Base-by-base conservation (phyloP, 345 rosid genomes). In the Raphanus sativus region DNA sequence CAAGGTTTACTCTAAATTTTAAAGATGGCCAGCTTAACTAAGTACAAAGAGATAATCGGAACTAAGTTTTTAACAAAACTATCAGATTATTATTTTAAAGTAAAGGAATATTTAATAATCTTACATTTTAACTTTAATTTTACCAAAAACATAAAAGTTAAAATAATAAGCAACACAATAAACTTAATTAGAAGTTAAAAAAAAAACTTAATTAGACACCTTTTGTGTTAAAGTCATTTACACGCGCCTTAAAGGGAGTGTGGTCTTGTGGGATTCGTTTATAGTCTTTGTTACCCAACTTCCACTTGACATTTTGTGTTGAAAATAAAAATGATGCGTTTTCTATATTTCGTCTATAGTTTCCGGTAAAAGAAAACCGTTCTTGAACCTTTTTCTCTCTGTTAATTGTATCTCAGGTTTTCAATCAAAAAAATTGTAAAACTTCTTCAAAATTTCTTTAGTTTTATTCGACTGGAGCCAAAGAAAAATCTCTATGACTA, bases 251-350 rank as follows among this genome's bases (percentile, higher is more conserved):
- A 10, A 58, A 65, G 67, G 4, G 55, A 2, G 55, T 71, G 15
- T 71, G 15, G 54, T 16, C 6, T 45, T 45, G 54, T 50, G 63
- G 9, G 69, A 72, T 71, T 77, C 71, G 28, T 42, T 65, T 56
- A 0, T n/a, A 10, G 15, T 48, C 25, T 72, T 16, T 72, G 64
- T 60, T 60, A 56, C 69, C 73, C 69, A 45, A 78, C 67, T 33
- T 73, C 77, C 63, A 68, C 70, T 79, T 79, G 75, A 79, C 70
- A 52, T 68, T 78, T 50, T 36, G 65, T 62, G 5, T 33, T 10
- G 21, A 40, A 8, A 2, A 2, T 42, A 71, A 34, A 12, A 50
- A 59, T 52, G 24, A 67, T 67, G 16, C 74, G 48, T 65, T 65
- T 45, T 32, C 16, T 60, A 5, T 12, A 38, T 8, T 30, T 61